Conservation (phyloP, 2,329 filamentous ascomycete species). For the Graphilbum fragrans region DNA sequence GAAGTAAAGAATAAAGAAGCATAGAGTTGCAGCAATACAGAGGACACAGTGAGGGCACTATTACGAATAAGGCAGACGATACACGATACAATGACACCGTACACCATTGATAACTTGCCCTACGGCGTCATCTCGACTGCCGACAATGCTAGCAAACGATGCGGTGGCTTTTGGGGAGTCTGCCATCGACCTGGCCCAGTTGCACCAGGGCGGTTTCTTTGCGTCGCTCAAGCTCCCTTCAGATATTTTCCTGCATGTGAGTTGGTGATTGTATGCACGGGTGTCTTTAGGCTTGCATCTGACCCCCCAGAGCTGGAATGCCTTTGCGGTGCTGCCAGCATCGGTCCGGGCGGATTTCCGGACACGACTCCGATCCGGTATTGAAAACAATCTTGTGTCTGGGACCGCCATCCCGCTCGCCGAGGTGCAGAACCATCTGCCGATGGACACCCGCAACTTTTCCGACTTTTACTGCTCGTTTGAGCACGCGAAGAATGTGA, state of each 20-base stretch:
- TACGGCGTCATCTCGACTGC: not conserved
- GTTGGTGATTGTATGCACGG: no score
- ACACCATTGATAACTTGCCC: not conserved
- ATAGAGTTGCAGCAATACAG: no score
- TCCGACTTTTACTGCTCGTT: not conserved
- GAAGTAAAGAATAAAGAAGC: no score
- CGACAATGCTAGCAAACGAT: not conserved
- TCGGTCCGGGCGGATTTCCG: not conserved
- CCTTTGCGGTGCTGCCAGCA: not conserved
- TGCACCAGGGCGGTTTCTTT: not conserved
- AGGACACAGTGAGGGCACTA: no score
- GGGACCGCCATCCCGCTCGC: not conserved
- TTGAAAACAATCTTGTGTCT: not conserved
- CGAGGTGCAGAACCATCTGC: not conserved
- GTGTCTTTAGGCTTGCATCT: no score
- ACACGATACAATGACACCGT: no score
- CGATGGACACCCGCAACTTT: not conserved
- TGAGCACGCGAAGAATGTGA: not conserved
- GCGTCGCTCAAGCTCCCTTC: not conserved
- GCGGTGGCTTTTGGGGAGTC: not conserved
- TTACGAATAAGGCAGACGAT: no score
- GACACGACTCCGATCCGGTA: not conserved
- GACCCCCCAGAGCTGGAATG: not conserved
- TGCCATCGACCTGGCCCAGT: not conserved
- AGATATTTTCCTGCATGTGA: not conserved